Evolutionary conservation across 768 basidiomycete species (phyloP).

Genomic region (Kwoniella botswanensis): DNA sequence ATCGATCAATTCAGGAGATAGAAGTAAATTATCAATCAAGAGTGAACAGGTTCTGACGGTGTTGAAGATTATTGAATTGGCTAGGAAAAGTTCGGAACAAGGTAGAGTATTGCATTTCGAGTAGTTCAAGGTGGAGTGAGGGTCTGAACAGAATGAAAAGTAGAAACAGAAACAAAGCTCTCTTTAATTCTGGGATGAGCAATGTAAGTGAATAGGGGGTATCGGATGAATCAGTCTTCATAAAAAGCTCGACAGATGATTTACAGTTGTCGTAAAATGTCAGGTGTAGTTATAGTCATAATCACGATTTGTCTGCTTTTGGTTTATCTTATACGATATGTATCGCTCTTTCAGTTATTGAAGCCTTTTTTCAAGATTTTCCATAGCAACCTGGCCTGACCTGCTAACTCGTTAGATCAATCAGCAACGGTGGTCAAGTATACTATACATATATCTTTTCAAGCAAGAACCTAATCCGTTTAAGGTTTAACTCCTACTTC

Average conservation of each 20-base stretch:
- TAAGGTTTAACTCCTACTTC: neutral
- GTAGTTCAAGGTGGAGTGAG: neutral
- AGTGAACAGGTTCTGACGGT: constrained; percentile 75
- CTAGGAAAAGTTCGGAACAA: constrained; percentile 69
- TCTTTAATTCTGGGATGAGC: too few species aligned
- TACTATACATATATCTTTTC: neutral
- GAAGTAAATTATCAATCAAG: constrained; percentile 64
- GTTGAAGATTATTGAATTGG: constrained; percentile 78
- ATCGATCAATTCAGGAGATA: constrained; percentile 37
- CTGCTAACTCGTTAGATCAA: neutral
- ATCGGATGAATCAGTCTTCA: too few species aligned
- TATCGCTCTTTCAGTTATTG: too few species aligned
- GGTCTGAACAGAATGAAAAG: neutral
- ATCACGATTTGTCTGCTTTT: too few species aligned
- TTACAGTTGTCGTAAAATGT: too few species aligned
- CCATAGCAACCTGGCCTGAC: too few species aligned
- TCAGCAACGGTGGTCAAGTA: neutral
- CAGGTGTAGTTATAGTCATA: too few species aligned
- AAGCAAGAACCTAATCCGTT: neutral
- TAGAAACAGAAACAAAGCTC: too few species aligned
- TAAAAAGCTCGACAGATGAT: too few species aligned
- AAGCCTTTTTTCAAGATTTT: too few species aligned
- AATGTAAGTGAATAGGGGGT: too few species aligned
- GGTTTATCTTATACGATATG: too few species aligned
- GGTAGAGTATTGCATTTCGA: constrained; percentile 57